phyloP scores from a whole-genome alignment of 192 early-diverging fungal species.

The Coemansia reversa region DNA sequence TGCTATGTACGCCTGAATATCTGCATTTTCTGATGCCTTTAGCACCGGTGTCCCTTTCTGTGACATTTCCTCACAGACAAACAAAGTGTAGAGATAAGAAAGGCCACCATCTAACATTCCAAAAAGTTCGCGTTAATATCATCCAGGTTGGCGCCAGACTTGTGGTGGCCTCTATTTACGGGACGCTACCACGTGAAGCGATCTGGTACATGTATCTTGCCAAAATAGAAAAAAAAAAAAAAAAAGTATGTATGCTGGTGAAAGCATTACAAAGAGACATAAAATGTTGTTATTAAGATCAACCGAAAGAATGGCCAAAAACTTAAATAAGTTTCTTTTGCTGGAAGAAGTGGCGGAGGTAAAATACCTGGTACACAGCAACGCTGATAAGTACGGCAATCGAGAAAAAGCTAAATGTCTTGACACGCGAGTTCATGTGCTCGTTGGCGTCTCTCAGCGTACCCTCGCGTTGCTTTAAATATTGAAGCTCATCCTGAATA shows the following conservation, averaged over 20 bases:
- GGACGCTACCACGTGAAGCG: conserved; percentile 10
- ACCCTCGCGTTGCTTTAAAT: conserved; percentile 76
- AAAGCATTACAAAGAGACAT: too few relatives aligned
- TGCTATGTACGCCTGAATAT: conserved; percentile 7
- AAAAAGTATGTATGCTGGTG: too few relatives aligned
- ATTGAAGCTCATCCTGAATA: conserved; percentile 83
- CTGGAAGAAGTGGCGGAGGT: conserved; percentile 84
- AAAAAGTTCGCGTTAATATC: neutral
- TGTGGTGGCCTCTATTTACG: conserved; percentile 5
- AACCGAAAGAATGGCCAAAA: neutral
- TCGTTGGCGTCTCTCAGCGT: conserved; percentile 90
- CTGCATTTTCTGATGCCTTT: conserved; percentile 3
- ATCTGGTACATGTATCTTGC: too few relatives aligned
- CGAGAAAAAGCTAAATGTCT: conserved; percentile 66
- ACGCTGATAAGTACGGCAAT: conserved; percentile 72
- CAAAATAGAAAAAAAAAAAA: too few relatives aligned
- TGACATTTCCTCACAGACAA: conserved; percentile 1
- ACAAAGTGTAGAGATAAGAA: neutral
- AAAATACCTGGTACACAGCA: conserved; percentile 76
- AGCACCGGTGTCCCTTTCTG: conserved; percentile 9
- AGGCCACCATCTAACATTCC: neutral
- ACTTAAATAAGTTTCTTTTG: conserved; percentile 80
- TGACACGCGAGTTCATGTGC: conserved; percentile 85
- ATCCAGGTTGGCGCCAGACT: neutral
- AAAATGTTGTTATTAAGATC: neutral